phyloP scores from a whole-genome alignment of 2,329 filamentous ascomycete species.

The Trichoderma lentiforme region DNA sequence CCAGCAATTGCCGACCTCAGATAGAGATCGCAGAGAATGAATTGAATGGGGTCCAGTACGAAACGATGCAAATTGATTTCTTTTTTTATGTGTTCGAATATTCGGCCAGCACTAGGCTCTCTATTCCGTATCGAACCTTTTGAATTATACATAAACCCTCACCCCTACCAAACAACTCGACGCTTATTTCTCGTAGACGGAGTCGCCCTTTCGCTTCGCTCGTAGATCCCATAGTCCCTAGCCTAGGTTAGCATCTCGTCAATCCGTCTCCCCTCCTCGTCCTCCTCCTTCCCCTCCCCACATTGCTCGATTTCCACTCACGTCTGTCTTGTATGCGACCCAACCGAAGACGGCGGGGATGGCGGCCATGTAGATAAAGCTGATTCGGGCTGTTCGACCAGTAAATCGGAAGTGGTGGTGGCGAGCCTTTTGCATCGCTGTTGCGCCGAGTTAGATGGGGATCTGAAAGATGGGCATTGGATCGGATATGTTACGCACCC shows the following conservation, averaged over 20 bases:
- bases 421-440: slow-evolving; percentile 80
- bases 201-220: slow-evolving; percentile 84
- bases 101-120: slow-evolving; percentile 19
- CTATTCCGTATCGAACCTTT: slow-evolving; percentile 28
- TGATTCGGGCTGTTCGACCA: slow-evolving; percentile 72
- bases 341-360: slow-evolving; percentile 70
- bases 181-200: slow-evolving; percentile 71
- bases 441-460: slow-evolving; percentile 26
- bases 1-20: background rate
- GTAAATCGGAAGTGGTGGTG: slow-evolving; percentile 97
- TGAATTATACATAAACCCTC: slow-evolving; percentile 42
- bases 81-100: background rate
- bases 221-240: slow-evolving; percentile 84
- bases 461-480: slow-evolving; percentile 3
- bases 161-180: slow-evolving; percentile 15
- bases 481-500: slow-evolving; percentile 32
- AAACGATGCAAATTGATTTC: background rate
- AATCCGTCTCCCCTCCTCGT: background rate
- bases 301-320: slow-evolving; percentile 51
- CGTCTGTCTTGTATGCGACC: slow-evolving; percentile 77
- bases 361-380: slow-evolving; percentile 70
- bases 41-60: background rate
- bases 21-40: background rate
- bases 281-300: background rate
- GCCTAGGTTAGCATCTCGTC: slow-evolving; percentile 25